Evolutionary conservation across 2,329 filamentous ascomycete species (phyloP), one percentile per base, ranked within the genome.

Genomic region (Aspergillus fijiensis): DNA sequence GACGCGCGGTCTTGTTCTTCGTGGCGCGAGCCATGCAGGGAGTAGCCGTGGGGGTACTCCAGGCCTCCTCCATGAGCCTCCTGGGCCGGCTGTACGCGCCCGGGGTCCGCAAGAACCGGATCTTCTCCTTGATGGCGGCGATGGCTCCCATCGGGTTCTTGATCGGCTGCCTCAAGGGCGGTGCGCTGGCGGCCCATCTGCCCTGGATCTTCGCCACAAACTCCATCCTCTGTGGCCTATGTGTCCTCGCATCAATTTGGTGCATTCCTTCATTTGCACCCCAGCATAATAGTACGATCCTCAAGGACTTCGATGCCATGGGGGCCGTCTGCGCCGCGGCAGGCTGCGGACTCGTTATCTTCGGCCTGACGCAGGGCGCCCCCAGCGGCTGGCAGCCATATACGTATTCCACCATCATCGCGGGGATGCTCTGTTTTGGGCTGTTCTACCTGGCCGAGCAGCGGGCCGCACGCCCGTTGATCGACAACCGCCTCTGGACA

Each of bases 321-420:
- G 49, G 56, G 2, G 56, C 56, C 2, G 9, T 19, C 12, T 1
- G 33, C 16, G 33, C 23, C 5, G 39, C 51, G 1, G 3, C 4
- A 4, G 55, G 59, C 1, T 58, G 51, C 23, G 55, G 55, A 1
- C 71, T 84, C 5, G 74, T 85, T 63, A 83, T 84, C 59, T 80
- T 85, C 57, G 80, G 81, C 0, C 82, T 81, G 73, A 85, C 84
- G 52, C 80, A 83, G 65, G 80, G 79, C 3, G 76, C 78, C 0
- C 73, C 78, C 2, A 77, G 76, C 6, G 76, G 77, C 1, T 84
- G 81, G 81, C 57, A 72, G 16, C 70, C 79, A 1, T 82, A 82
- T 65, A 76, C 81, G 27, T 79, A 78, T 61, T 70, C 76, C 3
- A 59, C 78, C n/a, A 70, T 83, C 1, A 76, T 82, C 39, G 63